Conservation (phyloP, 371 early-diverging fungal species). For the Mortierella sp. region DNA sequence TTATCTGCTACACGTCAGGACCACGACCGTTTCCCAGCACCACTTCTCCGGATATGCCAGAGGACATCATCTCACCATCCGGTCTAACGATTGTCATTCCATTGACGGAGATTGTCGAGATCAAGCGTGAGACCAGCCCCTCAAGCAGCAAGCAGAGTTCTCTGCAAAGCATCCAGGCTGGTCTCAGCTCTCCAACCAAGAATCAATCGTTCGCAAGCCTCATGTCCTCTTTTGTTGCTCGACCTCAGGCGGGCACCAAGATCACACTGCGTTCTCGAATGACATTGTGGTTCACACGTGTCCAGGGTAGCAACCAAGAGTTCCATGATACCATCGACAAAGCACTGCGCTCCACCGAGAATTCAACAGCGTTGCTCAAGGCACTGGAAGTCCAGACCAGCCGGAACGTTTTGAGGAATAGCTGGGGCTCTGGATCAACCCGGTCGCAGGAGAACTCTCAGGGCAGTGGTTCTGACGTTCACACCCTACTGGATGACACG, state of each 20-base stretch:
- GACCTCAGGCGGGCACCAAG: conserved; percentile 20
- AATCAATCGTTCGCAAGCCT: conserved; percentile 20
- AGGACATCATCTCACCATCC: not conserved
- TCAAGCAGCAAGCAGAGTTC: conserved; percentile 11
- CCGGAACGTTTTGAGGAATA: conserved; percentile 2
- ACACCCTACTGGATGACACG: conserved; percentile 16
- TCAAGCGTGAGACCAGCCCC: conserved; percentile 37
- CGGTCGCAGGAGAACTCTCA: conserved; percentile 17
- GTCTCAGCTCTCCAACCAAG: conserved; percentile 3
- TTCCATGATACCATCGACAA: conserved; percentile 25
- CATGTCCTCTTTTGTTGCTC: conserved; percentile 26
- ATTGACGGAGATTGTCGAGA: conserved; percentile 25
- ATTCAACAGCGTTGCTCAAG: conserved; percentile 25
- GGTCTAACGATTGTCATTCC: conserved; percentile 37
- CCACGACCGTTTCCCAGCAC: not conserved
- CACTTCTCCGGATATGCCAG: not conserved
- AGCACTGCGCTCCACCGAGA: not conserved
- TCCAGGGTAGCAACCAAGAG: conserved; percentile 24
- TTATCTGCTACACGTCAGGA: conserved; percentile 38
- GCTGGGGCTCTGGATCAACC: not conserved
- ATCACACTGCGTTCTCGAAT: conserved; percentile 26
- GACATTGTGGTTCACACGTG: conserved; percentile 27
- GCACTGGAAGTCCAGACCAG: conserved; percentile 25
- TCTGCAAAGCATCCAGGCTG: conserved; percentile 7
- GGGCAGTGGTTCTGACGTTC: conserved; percentile 17